Evolutionary conservation across 345 rosid genomes (phyloP), one percentile per base, ranked within the genome.

Genomic region (Eucalyptus tenuipes): DNA sequence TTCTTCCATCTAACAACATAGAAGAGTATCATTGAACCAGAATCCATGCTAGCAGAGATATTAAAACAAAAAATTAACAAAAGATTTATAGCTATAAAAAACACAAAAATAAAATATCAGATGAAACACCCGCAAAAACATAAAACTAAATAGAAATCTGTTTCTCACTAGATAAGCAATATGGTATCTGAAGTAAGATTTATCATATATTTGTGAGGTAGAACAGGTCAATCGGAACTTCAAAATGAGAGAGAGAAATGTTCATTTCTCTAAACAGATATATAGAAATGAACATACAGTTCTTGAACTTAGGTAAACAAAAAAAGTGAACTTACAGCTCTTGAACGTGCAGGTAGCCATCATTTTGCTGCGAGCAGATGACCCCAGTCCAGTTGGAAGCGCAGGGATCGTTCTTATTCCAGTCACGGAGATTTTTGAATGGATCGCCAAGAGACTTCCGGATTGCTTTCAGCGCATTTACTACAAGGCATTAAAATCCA

Each of bases 311-410:
- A 27, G 45, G 20, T 40, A 2, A 68, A 31, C 37, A 42, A 49
- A 40, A 53, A 61, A 61, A 13, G 55, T 91, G 88, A 87, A 44
- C 93, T 59, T 92, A 96, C 99, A 97, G 85, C 93, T 96, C 96
- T 88, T 64, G 85, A 89, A 97, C 95, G 89, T 96, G 99, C 31
- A 89, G 93, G 93, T 95, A 96, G 90, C 95, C 94, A 52, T 52
- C 55, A 18, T 52, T 52, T 52, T 52, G 55, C 88, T 94, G 94
- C 89, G 50, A 91, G 90, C 99, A 98, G 79, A 94, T 84, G 90
- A 98, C 95, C 44, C 99, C 99, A 13, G 98, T 98, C 99, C 99
- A 98, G 49, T 96, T 94, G 13, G 97, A 93, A 52, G 91, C 90
- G 90, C 99, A 97, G 0, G 99, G 99, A 88, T 98, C 99, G 50